Evolutionary conservation across 1,284 basidiomycete genomes (phyloP).

Genomic region (Kwoniella shivajii): DNA sequence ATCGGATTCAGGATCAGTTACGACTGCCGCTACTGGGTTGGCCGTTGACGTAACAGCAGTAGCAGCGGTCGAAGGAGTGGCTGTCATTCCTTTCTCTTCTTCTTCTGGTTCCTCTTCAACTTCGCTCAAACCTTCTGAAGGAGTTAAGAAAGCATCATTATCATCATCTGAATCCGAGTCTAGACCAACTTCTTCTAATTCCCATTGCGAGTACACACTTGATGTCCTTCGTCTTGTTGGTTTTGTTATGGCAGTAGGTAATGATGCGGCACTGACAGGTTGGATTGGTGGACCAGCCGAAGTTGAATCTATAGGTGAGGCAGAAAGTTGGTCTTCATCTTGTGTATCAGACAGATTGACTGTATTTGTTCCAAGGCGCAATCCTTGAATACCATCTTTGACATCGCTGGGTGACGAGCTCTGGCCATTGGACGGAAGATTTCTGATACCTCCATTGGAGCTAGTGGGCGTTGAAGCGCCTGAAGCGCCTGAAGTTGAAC

Average conservation of each 20-base stretch:
- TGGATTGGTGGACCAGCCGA: conserved; percentile 14
- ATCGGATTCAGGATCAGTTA: conserved; percentile 1
- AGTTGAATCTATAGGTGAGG: conserved; percentile 26
- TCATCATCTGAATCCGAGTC: conserved; percentile 25
- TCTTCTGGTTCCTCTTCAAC: conserved; percentile 53
- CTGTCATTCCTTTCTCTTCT: background rate
- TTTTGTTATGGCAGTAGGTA: conserved; percentile 8
- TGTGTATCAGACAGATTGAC: conserved; percentile 7
- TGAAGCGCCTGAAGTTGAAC: conserved; percentile 33
- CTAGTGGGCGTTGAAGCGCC: conserved; percentile 36
- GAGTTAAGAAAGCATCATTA: conserved; percentile 46
- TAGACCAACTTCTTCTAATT: conserved; percentile 32
- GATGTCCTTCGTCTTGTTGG: conserved; percentile 19
- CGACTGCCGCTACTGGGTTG: background rate
- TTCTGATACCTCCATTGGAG: background rate
- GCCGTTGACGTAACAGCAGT: background rate
- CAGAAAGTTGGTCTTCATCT: no score
- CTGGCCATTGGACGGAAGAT: conserved; percentile 14
- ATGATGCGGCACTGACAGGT: conserved; percentile 5
- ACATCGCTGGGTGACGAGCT: background rate
- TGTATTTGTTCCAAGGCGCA: conserved; percentile 3
- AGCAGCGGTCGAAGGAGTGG: background rate
- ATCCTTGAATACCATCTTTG: conserved; percentile 5
- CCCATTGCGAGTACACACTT: conserved; percentile 51
- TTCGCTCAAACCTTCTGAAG: conserved; percentile 52